Conservation (phyloP, 345 rosid genomes). For the Physaria fendleri region DNA sequence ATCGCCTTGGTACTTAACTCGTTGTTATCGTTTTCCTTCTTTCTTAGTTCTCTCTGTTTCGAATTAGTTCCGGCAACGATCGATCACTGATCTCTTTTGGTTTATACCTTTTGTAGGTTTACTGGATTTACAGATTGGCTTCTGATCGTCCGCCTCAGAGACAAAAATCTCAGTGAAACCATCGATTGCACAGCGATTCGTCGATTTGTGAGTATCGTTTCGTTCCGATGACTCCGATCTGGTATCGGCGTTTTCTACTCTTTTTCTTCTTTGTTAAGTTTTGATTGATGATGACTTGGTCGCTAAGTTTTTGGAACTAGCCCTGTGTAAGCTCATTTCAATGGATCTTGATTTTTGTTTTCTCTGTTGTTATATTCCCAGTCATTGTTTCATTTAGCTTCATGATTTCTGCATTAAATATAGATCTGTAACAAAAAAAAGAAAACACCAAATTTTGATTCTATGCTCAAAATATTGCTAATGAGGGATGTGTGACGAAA, state of each 20-base stretch:
- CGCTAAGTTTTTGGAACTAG: not conserved
- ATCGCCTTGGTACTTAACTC: slow-evolving; percentile 53
- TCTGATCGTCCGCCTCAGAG: slow-evolving; percentile 68
- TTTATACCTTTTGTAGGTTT: slow-evolving; percentile 34
- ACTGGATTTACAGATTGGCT: slow-evolving; percentile 79
- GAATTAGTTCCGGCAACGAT: not conserved
- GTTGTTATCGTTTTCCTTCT: not conserved
- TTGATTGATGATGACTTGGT: not conserved
- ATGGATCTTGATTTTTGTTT: not conserved
- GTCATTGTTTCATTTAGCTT: not conserved
- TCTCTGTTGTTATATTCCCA: not conserved
- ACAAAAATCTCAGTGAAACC: slow-evolving; percentile 50
- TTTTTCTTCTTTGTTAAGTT: too few relatives aligned
- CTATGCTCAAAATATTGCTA: not conserved
- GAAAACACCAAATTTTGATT: not conserved
- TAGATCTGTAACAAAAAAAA: not conserved
- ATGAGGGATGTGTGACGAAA: not conserved
- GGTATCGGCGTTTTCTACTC: not conserved
- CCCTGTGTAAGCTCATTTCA: not conserved
- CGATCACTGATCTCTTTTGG: slow-evolving; percentile 2
- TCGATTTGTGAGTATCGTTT: not conserved
- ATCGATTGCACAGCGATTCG: not conserved
- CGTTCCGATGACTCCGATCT: too few relatives aligned
- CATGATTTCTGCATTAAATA: not conserved
- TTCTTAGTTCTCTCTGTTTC: not conserved